These are phyloP conservation scores for Trichoderma atrobrunneum DNA, from an alignment of 2,329 filamentous ascomycete genomes.

Conservation along the genomic window DNA sequence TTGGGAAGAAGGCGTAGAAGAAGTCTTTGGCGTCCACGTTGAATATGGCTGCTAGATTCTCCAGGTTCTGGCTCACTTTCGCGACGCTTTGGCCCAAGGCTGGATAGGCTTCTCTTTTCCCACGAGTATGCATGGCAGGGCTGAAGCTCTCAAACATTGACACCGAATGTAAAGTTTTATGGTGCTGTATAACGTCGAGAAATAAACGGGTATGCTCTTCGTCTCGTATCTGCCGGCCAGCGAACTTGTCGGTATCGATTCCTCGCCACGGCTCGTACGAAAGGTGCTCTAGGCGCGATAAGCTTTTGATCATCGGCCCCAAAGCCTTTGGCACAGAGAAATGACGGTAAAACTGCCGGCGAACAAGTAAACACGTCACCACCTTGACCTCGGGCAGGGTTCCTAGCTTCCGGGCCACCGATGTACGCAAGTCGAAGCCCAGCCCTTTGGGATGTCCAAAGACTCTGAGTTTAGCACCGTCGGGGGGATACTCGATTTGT, in stretches of 20 bases:
- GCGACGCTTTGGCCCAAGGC: neutral
- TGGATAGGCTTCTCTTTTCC: neutral
- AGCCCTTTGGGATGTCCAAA: neutral
- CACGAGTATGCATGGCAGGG: fast-evolving
- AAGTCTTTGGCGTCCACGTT: neutral
- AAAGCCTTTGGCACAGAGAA: neutral
- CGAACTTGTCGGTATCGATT: neutral
- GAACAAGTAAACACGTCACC: neutral
- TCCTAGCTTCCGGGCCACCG: neutral
- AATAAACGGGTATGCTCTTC: neutral
- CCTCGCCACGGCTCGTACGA: neutral
- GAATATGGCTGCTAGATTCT: neutral
- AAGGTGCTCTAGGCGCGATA: neutral
- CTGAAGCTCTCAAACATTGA: neutral
- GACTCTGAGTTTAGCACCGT: neutral
- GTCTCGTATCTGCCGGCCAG: neutral
- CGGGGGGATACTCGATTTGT: neutral
- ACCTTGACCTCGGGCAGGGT: neutral
- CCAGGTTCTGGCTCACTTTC: neutral
- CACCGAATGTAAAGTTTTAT: neutral
- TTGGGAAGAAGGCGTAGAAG: neutral
- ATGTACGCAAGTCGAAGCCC: neutral
- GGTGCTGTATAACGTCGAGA: neutral
- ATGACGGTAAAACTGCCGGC: neutral
- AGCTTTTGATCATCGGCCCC: neutral